Base-by-base conservation (phyloP, 2,329 filamentous ascomycete species). In the Chrysoporthe austroafricana region DNA sequence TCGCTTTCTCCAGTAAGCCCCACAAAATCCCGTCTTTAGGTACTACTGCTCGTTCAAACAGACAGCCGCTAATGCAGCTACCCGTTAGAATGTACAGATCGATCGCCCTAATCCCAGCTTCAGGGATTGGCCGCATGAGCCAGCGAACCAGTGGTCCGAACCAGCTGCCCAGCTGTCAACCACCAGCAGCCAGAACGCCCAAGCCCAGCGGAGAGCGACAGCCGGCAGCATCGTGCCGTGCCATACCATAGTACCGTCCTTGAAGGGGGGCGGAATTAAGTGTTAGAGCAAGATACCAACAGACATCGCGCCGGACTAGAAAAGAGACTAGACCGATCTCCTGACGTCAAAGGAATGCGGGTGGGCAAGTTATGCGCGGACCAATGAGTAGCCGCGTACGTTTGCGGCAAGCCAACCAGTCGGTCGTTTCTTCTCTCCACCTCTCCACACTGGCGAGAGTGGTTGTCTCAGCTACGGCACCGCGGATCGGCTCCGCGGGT, bases 1-100 rank as follows among this genome's bases (percentile, higher is more conserved):
- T 32, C 4, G 14, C 21, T 18, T 48, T 34, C 26, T 54, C 50
- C 32, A 32, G 11, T 4, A 34, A 5, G 32, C 50, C 50, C 50
- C 50, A 54, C 50, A 32, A 13, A 52, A 21, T 26, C 52, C 46
- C 64, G 70, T 64, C 71, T 67, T 66, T 66, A 60, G 58, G 71
- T 70, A 68, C 71, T 66, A 72, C 68, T 70, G 73, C 73, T 69
- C 26, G 71, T 73, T 72, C 75, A 75, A 76, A 74, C 73, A 75
- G 74, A 69, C 61, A 64, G 57, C 50, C 67, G 65, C 70, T 71
- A 71, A 72, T 71, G 70, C 69, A 69, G 54, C 42, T 39, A 67
- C 63, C 70, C 70, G 69, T 61, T 62, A 66, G 57, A 50, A 44
- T 63, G 46, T 68, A 70, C 65, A 62, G 67, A 48, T 58, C 50